Conservation (phyloP, 208 protist genomes). For the Leishmania gerbilli region DNA sequence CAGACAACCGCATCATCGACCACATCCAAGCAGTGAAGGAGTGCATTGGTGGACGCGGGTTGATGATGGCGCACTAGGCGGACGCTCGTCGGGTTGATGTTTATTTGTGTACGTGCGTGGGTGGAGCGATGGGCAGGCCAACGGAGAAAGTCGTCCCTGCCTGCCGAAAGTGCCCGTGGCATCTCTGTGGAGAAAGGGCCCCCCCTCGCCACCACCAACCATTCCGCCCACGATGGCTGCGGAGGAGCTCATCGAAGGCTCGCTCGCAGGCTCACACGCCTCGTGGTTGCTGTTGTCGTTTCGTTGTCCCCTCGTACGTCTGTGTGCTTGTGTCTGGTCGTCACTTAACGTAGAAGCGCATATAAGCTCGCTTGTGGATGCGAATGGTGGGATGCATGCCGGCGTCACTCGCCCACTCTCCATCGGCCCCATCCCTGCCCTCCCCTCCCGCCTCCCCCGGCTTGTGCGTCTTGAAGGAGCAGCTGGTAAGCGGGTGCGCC, state of each 20-base stretch:
- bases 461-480: neutral
- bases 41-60: constrained; percentile 79
- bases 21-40: constrained; percentile 90
- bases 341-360: neutral
- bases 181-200: neutral
- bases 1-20: constrained; percentile 89
- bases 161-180: neutral
- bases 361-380: neutral
- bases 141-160: neutral
- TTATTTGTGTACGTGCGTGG: neutral
- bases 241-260: neutral
- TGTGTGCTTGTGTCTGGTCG: neutral
- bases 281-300: constrained; percentile 4
- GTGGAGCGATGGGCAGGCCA: neutral
- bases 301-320: neutral
- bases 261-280: neutral
- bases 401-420: neutral
- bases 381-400: neutral
- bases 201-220: neutral
- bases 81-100: too few species aligned
- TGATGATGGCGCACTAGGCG: constrained; percentile 88
- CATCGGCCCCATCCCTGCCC: neutral
- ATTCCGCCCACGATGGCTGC: neutral
- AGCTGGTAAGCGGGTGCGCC: neutral
- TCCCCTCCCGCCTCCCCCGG: too few species aligned